Evolutionary conservation across 2,329 filamentous ascomycete genomes (phyloP).

Genomic region (Ascochyta clinopodiicola): DNA sequence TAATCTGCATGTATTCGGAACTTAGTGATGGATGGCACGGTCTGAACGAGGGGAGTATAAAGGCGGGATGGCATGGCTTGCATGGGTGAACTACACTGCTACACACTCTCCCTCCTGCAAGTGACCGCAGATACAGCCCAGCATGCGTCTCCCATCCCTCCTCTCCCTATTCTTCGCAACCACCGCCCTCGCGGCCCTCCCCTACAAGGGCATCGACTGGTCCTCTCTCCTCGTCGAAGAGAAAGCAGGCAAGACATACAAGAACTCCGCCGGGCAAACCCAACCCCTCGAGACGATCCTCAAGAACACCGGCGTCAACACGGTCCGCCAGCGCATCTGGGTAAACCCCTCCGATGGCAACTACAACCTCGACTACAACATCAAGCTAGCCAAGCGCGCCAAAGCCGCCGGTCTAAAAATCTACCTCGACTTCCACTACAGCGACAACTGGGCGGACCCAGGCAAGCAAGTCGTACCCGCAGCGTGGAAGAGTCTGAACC

Average conservation of each 20-base stretch:
- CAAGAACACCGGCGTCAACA: conserved; percentile 68
- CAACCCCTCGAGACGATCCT: conserved; percentile 69
- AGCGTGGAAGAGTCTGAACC: conserved; percentile 66
- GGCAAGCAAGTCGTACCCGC: conserved; percentile 66
- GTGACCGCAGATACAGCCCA: conserved; percentile 4
- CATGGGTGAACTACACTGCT: background rate
- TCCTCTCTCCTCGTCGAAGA: conserved; percentile 72
- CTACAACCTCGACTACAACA: conserved; percentile 74
- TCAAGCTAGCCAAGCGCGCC: conserved; percentile 70
- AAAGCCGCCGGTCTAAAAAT: conserved; percentile 67
- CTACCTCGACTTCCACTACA: conserved; percentile 70
- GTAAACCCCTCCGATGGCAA: conserved; percentile 67
- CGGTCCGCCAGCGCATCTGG: conserved; percentile 74
- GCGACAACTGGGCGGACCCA: conserved; percentile 76
- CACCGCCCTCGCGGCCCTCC: conserved; percentile 56
- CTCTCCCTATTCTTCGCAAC: conserved; percentile 29
- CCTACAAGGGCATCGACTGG: conserved; percentile 73
- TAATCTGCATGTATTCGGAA: background rate
- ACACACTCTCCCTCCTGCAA: background rate
- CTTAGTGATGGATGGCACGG: background rate
- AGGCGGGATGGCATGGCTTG: background rate
- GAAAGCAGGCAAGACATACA: conserved; percentile 66
- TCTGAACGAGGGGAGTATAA: background rate
- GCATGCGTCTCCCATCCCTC: conserved; percentile 38
- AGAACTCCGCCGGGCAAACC: conserved; percentile 59